A percentile compares a stretch with the other conserved stretches of the same genome.
phyloP scores from a whole-genome alignment of 2,329 filamentous ascomycete species.

The Pyricularia grisea region DNA sequence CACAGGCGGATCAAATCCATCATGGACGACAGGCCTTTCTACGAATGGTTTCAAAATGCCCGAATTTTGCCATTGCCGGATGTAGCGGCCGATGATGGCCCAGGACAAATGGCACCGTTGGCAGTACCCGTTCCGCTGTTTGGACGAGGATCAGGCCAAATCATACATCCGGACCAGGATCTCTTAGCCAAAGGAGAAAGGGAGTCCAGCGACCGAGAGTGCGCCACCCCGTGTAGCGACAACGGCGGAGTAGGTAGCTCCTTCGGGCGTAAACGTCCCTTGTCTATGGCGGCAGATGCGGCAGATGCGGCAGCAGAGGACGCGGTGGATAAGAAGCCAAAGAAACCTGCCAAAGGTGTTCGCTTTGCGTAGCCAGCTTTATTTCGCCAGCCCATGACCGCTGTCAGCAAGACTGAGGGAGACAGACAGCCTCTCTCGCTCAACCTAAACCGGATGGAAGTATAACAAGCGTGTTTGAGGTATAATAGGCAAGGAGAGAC shows the following conservation, averaged over 20 bases:
- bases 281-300: background rate
- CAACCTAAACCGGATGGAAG: background rate
- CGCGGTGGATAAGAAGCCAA: background rate
- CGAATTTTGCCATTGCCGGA: slow-evolving; percentile 28
- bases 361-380: background rate
- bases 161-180: slow-evolving; percentile 34
- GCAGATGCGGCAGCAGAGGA: background rate
- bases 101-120: slow-evolving; percentile 40
- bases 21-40: slow-evolving; percentile 47
- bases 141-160: slow-evolving; percentile 35
- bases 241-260: background rate
- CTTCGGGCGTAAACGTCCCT: background rate
- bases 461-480: background rate
- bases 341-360: background rate
- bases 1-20: slow-evolving; percentile 45
- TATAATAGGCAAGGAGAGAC: background rate
- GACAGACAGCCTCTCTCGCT: too few relatives aligned
- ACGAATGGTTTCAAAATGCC: slow-evolving; percentile 47
- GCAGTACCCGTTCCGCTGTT: slow-evolving; percentile 38
- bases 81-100: slow-evolving; percentile 15
- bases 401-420: too few relatives aligned
- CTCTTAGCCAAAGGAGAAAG: slow-evolving; percentile 14
- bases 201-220: too few relatives aligned
- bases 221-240: background rate
- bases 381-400: too few relatives aligned